phyloP scores from a whole-genome alignment of 192 early-diverging fungal genomes.

The Gaertneriomyces sp. region DNA sequence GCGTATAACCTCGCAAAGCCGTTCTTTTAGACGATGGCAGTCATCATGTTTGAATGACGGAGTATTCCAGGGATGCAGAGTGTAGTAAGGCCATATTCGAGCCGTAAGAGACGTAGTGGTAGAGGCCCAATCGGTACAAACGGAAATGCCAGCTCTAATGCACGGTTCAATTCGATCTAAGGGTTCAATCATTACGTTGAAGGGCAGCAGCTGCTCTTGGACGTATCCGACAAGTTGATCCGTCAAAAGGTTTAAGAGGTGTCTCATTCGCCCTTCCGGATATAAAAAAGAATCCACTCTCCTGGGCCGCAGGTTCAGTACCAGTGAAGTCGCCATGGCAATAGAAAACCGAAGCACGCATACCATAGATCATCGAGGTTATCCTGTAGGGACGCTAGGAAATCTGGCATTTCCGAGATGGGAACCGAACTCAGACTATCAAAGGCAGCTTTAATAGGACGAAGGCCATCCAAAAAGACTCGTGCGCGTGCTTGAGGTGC shows the following conservation, averaged over 20 bases:
- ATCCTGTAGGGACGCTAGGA: conserved; percentile 21
- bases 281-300: conserved; percentile 6
- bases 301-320: no score
- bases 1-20: conserved; percentile 37
- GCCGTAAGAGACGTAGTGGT: conserved; percentile 34
- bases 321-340: conserved; percentile 31
- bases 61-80: conserved; percentile 43
- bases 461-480: no score
- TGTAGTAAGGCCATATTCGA: conserved; percentile 48
- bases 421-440: neutral
- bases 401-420: neutral
- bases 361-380: conserved; percentile 44
- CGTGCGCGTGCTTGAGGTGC: no score
- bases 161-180: conserved; percentile 10
- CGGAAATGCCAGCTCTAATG: conserved; percentile 11
- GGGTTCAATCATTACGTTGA: conserved; percentile 10
- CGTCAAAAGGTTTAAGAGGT: conserved; percentile 34
- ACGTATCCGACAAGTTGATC: conserved; percentile 31
- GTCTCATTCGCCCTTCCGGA: conserved; percentile 41
- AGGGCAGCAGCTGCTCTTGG: conserved; percentile 20
- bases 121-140: conserved; percentile 24
- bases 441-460: neutral
- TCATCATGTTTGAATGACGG: conserved; percentile 19
- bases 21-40: conserved; percentile 18
- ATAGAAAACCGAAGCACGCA: conserved; percentile 16